phyloP scores from a whole-genome alignment of 1,284 basidiomycete genomes.

The Coniferiporia sulphurascens region DNA sequence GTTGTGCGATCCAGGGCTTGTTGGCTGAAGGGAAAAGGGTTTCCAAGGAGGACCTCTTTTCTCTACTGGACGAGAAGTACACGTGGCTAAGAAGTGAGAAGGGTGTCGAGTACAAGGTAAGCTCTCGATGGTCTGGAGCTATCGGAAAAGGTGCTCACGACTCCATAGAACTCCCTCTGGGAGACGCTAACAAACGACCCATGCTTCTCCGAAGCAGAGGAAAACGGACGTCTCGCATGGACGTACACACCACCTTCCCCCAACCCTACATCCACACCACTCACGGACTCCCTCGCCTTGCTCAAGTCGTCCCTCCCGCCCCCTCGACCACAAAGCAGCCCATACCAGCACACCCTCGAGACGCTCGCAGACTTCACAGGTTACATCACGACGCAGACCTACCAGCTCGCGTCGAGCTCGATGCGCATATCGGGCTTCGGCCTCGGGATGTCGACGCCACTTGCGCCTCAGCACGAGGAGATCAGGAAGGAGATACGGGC shows the following conservation, averaged over 20 bases:
- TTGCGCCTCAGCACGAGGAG: constrained; percentile 52
- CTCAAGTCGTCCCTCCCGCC: constrained; percentile 43
- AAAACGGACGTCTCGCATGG: constrained; percentile 41
- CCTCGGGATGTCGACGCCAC: constrained; percentile 24
- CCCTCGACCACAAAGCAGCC: constrained; percentile 20
- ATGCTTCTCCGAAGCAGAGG: constrained; percentile 37
- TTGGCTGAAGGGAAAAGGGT: constrained; percentile 37
- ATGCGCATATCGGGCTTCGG: constrained; percentile 26
- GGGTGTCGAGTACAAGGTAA: constrained; percentile 48
- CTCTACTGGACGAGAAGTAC: constrained; percentile 47
- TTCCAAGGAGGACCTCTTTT: constrained; percentile 56
- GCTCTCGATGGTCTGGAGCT: constrained; percentile 14
- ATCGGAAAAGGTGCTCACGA: not conserved
- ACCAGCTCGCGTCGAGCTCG: constrained; percentile 34
- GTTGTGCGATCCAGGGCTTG: constrained; percentile 55
- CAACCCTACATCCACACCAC: constrained; percentile 34
- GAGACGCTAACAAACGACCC: constrained; percentile 49
- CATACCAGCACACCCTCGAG: constrained; percentile 51
- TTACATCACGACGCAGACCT: constrained; percentile 60
- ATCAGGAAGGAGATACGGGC: constrained; percentile 59
- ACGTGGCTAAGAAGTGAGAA: constrained; percentile 51
- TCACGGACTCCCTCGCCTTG: constrained; percentile 41
- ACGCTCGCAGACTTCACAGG: constrained; percentile 59
- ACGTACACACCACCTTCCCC: constrained; percentile 39
- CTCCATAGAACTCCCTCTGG: constrained; percentile 53